These are phyloP conservation scores for Caloboletus firmus DNA, from an alignment of 1,284 basidiomycete species.

Conservation along the genomic window DNA sequence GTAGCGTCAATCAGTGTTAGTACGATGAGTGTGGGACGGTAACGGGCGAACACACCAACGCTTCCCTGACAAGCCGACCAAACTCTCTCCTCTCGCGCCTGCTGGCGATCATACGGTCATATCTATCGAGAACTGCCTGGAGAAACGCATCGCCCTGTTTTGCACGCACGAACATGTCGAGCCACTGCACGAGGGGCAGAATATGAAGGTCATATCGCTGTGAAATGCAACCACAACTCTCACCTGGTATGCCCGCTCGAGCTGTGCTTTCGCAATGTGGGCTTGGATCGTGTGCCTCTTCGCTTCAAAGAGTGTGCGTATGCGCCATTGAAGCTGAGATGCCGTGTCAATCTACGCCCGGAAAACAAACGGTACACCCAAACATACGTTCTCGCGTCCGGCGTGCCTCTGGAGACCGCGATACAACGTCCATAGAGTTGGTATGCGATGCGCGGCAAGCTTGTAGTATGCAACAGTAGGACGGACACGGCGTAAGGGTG, in stretches of 20 bases:
- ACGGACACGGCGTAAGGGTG: constrained; percentile 55
- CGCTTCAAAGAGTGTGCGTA: constrained; percentile 54
- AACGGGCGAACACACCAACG: constrained; percentile 44
- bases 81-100: constrained; percentile 51
- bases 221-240: not conserved
- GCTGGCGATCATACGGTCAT: constrained; percentile 52
- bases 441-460: constrained; percentile 70
- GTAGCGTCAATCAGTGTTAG: not conserved
- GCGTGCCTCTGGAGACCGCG: constrained; percentile 62
- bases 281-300: constrained; percentile 53
- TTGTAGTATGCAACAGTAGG: constrained; percentile 68
- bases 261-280: constrained; percentile 42
- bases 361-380: constrained; percentile 4
- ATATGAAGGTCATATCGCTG: not conserved
- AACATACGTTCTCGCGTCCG: constrained; percentile 53
- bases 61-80: constrained; percentile 46
- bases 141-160: constrained; percentile 50
- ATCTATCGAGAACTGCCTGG: constrained; percentile 51
- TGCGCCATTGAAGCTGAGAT: constrained; percentile 54
- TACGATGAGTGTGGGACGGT: not conserved
- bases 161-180: constrained; percentile 57
- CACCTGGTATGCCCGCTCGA: constrained; percentile 57
- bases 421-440: constrained; percentile 75
- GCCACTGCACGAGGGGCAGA: constrained; percentile 47
- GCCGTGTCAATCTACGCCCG: not conserved